Base-by-base conservation (phyloP, 139 green algal species). In the Micractinium conductrix region DNA sequence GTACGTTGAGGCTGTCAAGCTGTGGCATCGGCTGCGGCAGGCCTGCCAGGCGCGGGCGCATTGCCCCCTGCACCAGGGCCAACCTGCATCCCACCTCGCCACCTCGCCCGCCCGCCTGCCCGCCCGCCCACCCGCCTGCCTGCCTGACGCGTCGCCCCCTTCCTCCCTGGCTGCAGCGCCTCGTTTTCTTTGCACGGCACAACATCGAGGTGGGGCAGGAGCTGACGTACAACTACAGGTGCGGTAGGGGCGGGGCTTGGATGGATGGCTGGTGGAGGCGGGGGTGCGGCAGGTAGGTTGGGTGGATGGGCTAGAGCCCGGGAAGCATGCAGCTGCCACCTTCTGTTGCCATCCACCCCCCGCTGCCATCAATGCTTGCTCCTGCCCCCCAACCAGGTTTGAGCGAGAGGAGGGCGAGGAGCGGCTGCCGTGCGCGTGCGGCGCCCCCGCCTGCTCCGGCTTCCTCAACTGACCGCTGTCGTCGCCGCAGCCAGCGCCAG, bases 121-220 rank as follows among this genome's bases (percentile, higher is more conserved):
- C n/a, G n/a, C n/a, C n/a, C n/a, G n/a, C n/a, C n/a, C n/a, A n/a
- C n/a, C n/a, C n/a, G n/a, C n/a, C n/a, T n/a, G n/a, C n/a, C n/a
- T n/a, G n/a, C n/a, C n/a, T n/a, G n/a, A n/a, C n/a, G n/a, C n/a
- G n/a, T n/a, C n/a, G n/a, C n/a, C n/a, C n/a, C n/a, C n/a, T n/a
- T n/a, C n/a, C n/a, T n/a, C n/a, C n/a, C n/a, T n/a, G n/a, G n/a
- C n/a, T n/a, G n/a, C n/a, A 88, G 67, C 93, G 94, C 70, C 85
- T 98, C 50, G 90, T 92, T 24, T 98, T 98, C 87, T 96, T 96
- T 80, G 93, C 95, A 2, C 89, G 93, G n/a, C 87, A 73, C 1
- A 93, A 97, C 86, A 90, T 98, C 53, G 62, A 73, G 19, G 86
- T 88, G 6, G 95, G 96, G n/a, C 87, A 94, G 87, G 96, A 99